Base-by-base conservation (phyloP, 31 red algal genomes). In the Odonthalia washingtoniensis region DNA sequence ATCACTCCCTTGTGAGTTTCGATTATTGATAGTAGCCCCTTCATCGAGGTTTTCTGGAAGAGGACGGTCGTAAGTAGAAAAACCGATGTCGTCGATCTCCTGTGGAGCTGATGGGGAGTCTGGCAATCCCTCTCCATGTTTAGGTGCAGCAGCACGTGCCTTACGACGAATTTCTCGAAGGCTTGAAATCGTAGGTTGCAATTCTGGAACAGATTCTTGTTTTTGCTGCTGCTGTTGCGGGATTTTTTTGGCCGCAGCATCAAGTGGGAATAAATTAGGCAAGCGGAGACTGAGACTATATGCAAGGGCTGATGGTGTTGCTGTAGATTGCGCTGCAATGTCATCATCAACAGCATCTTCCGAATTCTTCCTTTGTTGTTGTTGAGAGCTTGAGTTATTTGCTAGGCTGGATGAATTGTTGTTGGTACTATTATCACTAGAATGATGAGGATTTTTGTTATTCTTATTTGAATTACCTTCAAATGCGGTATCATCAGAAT, bases 171-270 rank as follows among this genome's bases (percentile, higher is more conserved):
- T 76, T 3, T 89, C 77, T 16, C 80, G 80, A 85, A 91, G 84
- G 38, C 61, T 78, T 2, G 89, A 84, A 72, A 91, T 91, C 5
- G 75, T 73, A 5, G 89, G 89, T 68, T 91, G 89, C 38, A 75
- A 64, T 60, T 77, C 33, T 1, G 78, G 87, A 9, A 42, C 30
- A 36, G 53, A 44, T 35, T 35, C 63, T 46, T 21, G n/a, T 40
- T 5, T n/a, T 46, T 68, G 57, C 53, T 67, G 31, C 17, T 5
- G 26, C 12, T 33, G 14, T 39, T 30, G 53, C 5, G 34, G 68
- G 5, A 46, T 38, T 24, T 64, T 49, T 5, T 61, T 78, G 21
- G 45, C 49, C 5, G 75, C 60, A 18, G 43, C 77, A 61, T 89
- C 43, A 38, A 61, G 75, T 17, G 38, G 75, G 73, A 92, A 92